These are phyloP conservation scores for Populus alba DNA, from an alignment of 345 rosid genomes.

Conservation along the genomic window DNA sequence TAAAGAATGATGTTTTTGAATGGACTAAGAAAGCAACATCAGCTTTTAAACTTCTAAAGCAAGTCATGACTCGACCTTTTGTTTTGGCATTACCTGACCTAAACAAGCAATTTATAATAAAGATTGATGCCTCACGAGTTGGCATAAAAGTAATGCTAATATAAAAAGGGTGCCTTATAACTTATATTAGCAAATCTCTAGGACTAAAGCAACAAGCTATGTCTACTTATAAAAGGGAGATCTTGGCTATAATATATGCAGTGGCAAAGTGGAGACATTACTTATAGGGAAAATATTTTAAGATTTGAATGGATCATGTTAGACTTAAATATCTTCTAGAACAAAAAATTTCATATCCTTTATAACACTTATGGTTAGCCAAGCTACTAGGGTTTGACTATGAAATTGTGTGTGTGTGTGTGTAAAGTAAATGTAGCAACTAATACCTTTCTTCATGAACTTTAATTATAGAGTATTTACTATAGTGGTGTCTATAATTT, in stretches of 20 bases:
- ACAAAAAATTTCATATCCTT: not conserved
- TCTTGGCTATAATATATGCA: not conserved
- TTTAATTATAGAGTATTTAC: no score
- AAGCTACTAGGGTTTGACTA: no score
- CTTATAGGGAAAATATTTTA: not conserved
- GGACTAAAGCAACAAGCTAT: not conserved
- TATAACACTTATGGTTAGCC: not conserved
- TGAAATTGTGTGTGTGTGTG: not conserved
- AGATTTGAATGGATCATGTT: not conserved
- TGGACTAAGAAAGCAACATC: not conserved
- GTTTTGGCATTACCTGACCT: not conserved
- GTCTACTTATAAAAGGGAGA: not conserved
- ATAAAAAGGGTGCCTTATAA: not conserved
- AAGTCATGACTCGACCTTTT: not conserved
- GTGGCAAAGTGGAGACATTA: not conserved
- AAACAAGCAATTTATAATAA: not conserved
- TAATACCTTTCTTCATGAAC: no score
- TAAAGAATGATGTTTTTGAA: not conserved
- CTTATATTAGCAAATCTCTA: not conserved
- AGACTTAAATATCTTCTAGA: not conserved
- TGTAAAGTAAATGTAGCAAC: no score
- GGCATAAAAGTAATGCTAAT: not conserved
- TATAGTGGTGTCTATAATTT: not conserved
- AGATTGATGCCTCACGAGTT: not conserved
- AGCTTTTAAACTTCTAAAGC: not conserved